Evolutionary conservation across 257 asterid genomes (phyloP), one percentile per base, ranked within the genome.

Genomic region (Verbascum thapsus): DNA sequence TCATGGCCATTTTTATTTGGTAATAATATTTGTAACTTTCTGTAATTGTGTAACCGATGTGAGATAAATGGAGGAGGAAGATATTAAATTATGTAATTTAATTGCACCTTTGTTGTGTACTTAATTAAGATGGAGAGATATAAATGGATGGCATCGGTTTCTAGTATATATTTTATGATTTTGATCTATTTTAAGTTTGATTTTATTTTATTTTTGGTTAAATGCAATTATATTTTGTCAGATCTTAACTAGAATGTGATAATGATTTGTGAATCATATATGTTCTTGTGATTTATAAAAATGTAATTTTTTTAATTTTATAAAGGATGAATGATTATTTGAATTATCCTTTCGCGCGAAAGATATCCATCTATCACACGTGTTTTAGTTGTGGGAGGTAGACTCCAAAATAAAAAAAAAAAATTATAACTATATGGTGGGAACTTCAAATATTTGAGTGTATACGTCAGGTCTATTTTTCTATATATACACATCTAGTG

Each of bases 1-100:
- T 64, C 64, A 52, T 76, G 70, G 72, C 52, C 0, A 5, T 76
- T 52, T 71, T 42, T 63, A 42, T 76, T 62, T 71, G 81, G 81
- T 76, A 55, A 10, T 4, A 0, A 40, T 12, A 20, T 20, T 5
- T 60, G 10, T 35, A 11, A 6, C 10, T 52, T 52, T 52, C 18
- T 52, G 58, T 4, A 30, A 52, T 26, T 23, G 57, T 10, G 18
- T 52, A 7, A 45, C 23, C 11, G 32, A 26, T 26, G 32, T 26
- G 22, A 15, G 13, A 7, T 8, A 19, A 3, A 9, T 48, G 32
- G 12, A 8, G 54, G 54, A 8, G 32, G 53, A 48, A 16, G 11
- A 20, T 22, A 10, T 51, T 1, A n/a, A 51, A 3, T 51, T 51
- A 1, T 51, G 32, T 26, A 26, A 12, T 3, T 23, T 22, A 19